These are phyloP conservation scores for Lepidium campestre DNA, from an alignment of 441 rosid species.

Conservation along the genomic window DNA sequence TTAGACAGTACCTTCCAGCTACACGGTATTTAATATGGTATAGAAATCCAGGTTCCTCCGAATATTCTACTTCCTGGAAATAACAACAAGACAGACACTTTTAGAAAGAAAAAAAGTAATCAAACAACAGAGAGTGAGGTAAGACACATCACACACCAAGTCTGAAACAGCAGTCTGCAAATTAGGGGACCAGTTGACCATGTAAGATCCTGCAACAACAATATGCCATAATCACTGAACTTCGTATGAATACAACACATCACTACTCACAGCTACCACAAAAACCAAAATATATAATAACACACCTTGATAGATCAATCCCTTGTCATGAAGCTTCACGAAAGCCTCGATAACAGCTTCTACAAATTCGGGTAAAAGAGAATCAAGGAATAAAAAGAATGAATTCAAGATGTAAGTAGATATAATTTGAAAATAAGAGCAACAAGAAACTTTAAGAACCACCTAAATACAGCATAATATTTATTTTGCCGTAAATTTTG, in stretches of 20 bases:
- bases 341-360: slow-evolving; percentile 95
- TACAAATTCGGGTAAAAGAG: slow-evolving; percentile 28
- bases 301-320: slow-evolving; percentile 89
- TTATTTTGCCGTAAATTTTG: not conserved
- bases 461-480: not conserved
- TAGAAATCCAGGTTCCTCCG: slow-evolving; percentile 86
- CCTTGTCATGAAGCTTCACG: slow-evolving; percentile 88
- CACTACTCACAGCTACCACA: not conserved
- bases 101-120: not conserved
- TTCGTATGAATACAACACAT: slow-evolving; percentile 1
- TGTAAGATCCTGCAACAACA: slow-evolving; percentile 67
- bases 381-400: slow-evolving; percentile 4
- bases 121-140: slow-evolving; percentile 19
- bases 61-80: slow-evolving; percentile 91
- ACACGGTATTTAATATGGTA: slow-evolving; percentile 94
- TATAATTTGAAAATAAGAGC: not conserved
- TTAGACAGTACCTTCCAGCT: slow-evolving; percentile 71
- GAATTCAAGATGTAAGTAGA: not conserved
- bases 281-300: not conserved
- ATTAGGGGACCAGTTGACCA: slow-evolving; percentile 99
- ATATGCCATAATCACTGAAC: slow-evolving; percentile 5
- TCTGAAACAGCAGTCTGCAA: slow-evolving; percentile 99
- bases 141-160: slow-evolving; percentile 58
- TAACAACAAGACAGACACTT: slow-evolving; percentile 8
- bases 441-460: not conserved